Percentiles rank a stretch among this genome's conserved stretches.
These are phyloP conservation scores for Saturnispora gosingensis DNA, from an alignment of 805 yeast genomes.

Conservation along the genomic window DNA sequence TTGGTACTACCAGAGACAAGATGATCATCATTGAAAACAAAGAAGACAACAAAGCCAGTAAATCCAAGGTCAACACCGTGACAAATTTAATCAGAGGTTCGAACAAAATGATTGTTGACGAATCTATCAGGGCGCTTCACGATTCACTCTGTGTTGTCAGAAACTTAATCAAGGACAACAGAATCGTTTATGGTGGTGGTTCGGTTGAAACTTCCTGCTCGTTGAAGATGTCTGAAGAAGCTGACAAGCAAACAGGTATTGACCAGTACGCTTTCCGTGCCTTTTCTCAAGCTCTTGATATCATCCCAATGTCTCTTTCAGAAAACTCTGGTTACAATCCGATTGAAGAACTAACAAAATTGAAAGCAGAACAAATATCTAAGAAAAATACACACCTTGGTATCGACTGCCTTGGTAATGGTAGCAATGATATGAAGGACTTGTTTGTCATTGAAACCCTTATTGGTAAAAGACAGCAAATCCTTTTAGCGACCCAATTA, in stretches of 20 bases:
- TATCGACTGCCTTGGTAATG: slow-evolving; percentile 87
- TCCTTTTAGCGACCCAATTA: slow-evolving; percentile 90
- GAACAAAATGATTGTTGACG: slow-evolving; percentile 96
- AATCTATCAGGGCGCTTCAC: slow-evolving; percentile 91
- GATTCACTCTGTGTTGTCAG: slow-evolving; percentile 97
- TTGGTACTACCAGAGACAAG: slow-evolving; percentile 94
- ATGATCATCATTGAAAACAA: slow-evolving; percentile 92
- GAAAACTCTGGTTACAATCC: slow-evolving; percentile 96
- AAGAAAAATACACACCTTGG: slow-evolving; percentile 69
- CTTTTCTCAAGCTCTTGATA: slow-evolving; percentile 83
- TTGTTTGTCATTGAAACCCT: slow-evolving; percentile 93
- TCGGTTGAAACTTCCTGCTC: slow-evolving; percentile 96
- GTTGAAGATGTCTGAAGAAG: slow-evolving; percentile 80
- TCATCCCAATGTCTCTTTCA: slow-evolving; percentile 88
- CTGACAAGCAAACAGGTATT: slow-evolving; percentile 88
- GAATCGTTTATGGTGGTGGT: slow-evolving; percentile 99
- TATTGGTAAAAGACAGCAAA: slow-evolving; percentile 95
- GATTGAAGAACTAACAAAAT: slow-evolving; percentile 74
- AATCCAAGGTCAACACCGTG: slow-evolving; percentile 32
- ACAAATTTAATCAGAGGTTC: slow-evolving; percentile 93
- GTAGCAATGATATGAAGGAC: slow-evolving; percentile 87
- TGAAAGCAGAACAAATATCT: slow-evolving; percentile 77
- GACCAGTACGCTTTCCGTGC: slow-evolving; percentile 98
- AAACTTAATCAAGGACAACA: slow-evolving; percentile 81
- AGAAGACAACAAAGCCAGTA: slow-evolving; percentile 54